phyloP scores from a whole-genome alignment of 169 alveolate genomes.

The Ichthyophthirius multifiliis region DNA sequence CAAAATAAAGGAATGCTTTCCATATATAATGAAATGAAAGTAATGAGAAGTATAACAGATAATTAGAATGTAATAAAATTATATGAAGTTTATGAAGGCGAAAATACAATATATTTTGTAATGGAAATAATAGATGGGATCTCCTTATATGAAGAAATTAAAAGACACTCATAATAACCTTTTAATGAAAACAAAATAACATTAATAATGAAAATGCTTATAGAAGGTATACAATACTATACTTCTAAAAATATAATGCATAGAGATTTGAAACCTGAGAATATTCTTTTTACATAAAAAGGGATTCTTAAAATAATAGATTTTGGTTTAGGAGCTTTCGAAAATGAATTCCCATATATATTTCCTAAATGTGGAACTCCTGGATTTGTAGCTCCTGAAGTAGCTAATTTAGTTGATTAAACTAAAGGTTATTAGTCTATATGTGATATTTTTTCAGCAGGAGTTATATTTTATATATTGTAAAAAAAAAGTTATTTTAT shows the following conservation, averaged over 20 bases:
- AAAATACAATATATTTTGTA: constrained; percentile 15
- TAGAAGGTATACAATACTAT: constrained; percentile 38
- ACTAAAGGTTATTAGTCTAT: not conserved
- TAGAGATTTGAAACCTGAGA: constrained; percentile 62
- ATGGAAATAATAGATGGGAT: constrained; percentile 25
- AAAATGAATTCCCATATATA: not conserved
- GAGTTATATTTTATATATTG: constrained; percentile 27
- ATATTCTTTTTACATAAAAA: constrained; percentile 43
- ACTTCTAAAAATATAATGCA: constrained; percentile 51
- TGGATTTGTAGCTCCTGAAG: constrained; percentile 45
- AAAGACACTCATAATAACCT: not conserved
- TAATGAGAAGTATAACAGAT: not conserved
- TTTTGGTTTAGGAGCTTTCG: constrained; percentile 33
- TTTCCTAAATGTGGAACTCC: constrained; percentile 26
- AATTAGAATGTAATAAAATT: not conserved
- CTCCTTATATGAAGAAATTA: not conserved
- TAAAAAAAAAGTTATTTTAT: no score
- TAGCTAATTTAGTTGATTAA: not conserved
- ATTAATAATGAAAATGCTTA: constrained; percentile 12
- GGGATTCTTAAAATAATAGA: constrained; percentile 25
- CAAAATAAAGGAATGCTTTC: not conserved
- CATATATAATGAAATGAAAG: not conserved
- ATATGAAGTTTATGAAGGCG: constrained; percentile 16
- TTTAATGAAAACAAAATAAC: not conserved
- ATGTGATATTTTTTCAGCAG: constrained; percentile 27